A percentile compares a stretch with the other conserved stretches of the same genome.
phyloP scores from a whole-genome alignment of 208 protist genomes.

The Trypanosoma lewisi region DNA sequence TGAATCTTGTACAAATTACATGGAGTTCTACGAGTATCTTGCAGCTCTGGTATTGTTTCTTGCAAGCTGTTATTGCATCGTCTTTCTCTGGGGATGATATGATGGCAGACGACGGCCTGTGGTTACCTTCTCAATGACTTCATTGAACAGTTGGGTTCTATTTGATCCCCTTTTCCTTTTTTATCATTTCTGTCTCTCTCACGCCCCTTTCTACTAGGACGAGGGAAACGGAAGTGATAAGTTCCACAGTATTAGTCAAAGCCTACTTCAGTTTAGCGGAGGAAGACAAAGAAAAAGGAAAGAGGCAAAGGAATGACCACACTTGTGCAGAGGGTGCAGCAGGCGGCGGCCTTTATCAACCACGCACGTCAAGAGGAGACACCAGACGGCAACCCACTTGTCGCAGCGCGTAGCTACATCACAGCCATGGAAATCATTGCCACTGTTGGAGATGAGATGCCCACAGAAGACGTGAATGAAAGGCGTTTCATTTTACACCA shows the following conservation, averaged over 20 bases:
- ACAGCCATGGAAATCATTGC: constrained; percentile 78
- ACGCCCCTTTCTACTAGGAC: no score
- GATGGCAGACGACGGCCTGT: no score
- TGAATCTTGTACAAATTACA: no score
- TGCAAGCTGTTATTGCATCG: no score
- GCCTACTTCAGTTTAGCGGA: background rate
- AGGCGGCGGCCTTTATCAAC: constrained; percentile 50
- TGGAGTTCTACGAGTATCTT: no score
- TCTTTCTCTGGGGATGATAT: background rate
- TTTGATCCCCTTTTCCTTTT: background rate
- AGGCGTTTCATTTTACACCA: constrained; percentile 74
- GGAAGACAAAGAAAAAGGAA: background rate
- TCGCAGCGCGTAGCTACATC: constrained; percentile 59
- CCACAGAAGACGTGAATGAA: constrained; percentile 34
- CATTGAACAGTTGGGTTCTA: no score
- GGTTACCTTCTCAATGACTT: no score
- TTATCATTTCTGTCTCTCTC: background rate
- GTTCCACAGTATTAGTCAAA: background rate
- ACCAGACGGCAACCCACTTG: constrained; percentile 68
- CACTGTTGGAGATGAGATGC: constrained; percentile 32
- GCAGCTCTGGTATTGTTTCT: no score
- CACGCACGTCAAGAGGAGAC: constrained; percentile 66
- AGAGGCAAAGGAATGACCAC: constrained; percentile 21
- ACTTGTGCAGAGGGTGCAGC: constrained; percentile 32
- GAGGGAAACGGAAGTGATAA: no score